Evolutionary conservation across 306 rosid genomes (phyloP), one percentile per base, ranked within the genome.

Genomic region (Lotus japonicus): DNA sequence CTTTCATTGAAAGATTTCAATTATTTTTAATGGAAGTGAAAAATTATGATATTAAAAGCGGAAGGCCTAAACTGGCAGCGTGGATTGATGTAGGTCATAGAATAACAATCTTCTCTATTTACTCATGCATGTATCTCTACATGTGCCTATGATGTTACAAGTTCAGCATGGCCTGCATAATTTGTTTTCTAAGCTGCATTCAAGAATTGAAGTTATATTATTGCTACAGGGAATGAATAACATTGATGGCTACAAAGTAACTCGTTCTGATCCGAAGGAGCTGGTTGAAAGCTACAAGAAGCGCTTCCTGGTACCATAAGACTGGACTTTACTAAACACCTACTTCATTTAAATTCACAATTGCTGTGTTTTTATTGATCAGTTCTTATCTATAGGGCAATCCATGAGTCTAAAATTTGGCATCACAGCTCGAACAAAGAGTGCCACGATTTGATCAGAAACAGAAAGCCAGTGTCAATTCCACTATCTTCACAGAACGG

Each of bases 1-100:
- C 97, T 11, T 88, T 88, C 67, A 63, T 88, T n/a, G 97, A 87
- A 77, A 88, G 96, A 82, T 91, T 80, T 70, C 91, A 75, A 43
- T 82, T 79, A 31, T 77, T 83, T 80, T 63, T 85, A 28, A 45
- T 66, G 75, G 91, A 85, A 41, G 88, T 85, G 72, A 86, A 80
- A 75, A 77, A 76, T 50, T 85, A 85, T 41, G 88, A 88, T 84
- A 83, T 91, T 65, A 71, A 82, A 66, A 72, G 59, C 4, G 87
- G 92, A 67, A 86, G 96, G 55, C 86, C 97, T 66, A 91, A 74
- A 62, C 76, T 88, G 53, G 81, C 83, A 14, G 83, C 80, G 68
- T 91, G 91, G 94, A 57, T 88, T 70, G 81, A 91, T 91, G 94
- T 88, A 80, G 9, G 55, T 51, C 16, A 38, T 26, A 18, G 26